Base-by-base conservation (phyloP, 2,329 filamentous ascomycete species). In the Calonectria henricotiae region DNA sequence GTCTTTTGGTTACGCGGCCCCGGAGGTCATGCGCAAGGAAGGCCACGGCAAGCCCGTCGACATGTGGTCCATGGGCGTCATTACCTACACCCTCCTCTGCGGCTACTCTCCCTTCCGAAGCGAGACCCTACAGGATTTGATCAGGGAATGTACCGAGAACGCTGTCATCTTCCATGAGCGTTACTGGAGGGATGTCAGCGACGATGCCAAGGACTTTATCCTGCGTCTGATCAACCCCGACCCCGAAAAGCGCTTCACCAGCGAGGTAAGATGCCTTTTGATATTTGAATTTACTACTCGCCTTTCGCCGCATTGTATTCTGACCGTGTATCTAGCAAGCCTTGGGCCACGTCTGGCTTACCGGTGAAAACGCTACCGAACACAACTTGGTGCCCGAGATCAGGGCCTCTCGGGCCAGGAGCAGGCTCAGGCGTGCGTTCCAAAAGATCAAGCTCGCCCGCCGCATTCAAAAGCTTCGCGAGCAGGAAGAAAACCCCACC, bases 51-150 rank as follows among this genome's bases (percentile, higher is more conserved):
- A 98, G 84, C 94, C 96, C 5, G 96, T 98, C 39, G 96, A 99
- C 81, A 98, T 99, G 94, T 99, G 96, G 96, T 98, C 96, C 3
- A 89, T 99, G 84, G 96, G 96, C 72, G 96, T 99, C 79, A 99
- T 99, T 79, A 98, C 96, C 47, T 99, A 99, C 85, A 99, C 96
- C 17, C 88, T 99, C 32, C 93, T 99, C 62, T 99, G 97, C 81
- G 96, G 96, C 76, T 99, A 99, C 86, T 98, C 96, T 51, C 96
- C 96, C 23, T 99, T 99, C 89, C 92, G 96, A 76, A 96, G 95
- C 72, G 96, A 99, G 86, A 98, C 94, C 79, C 87, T 99, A 60
- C 89, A 93, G 74, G 96, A 98, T 78, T 88, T 99, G 74, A 97
- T 99, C 75, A 94, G 98, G 73, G 96, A 99, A 84, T 98, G 95